Percentiles rank a stretch among this genome's conserved stretches.
Evolutionary conservation across 768 basidiomycete genomes (phyloP).

Genomic region (Baorangia bicolor): DNA sequence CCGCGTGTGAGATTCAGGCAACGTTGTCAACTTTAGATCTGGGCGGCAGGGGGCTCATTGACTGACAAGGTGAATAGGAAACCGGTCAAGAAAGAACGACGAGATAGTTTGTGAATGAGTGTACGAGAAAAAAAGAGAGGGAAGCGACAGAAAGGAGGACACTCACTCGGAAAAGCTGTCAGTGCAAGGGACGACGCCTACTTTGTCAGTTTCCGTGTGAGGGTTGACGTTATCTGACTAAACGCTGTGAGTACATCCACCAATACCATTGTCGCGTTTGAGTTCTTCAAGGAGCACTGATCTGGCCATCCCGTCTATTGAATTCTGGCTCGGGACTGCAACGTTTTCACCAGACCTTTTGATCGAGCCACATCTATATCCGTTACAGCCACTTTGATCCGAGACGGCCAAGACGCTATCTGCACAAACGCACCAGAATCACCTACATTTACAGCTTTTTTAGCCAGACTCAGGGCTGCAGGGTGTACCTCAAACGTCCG

Average conservation of each 20-base stretch:
- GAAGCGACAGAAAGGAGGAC: slow-evolving; percentile 6
- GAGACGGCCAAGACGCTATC: not conserved
- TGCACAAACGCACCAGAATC: not conserved
- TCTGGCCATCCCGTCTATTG: not conserved
- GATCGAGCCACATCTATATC: slow-evolving; percentile 1
- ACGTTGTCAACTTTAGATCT: slow-evolving; percentile 3
- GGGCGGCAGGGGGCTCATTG: slow-evolving; percentile 10
- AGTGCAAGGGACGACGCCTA: slow-evolving; percentile 5
- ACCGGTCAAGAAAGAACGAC: not conserved
- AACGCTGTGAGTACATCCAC: not conserved
- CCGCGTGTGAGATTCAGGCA: slow-evolving; percentile 24
- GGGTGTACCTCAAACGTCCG: not conserved
- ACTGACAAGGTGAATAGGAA: slow-evolving; percentile 5
- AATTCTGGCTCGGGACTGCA: not conserved
- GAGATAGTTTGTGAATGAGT: not conserved
- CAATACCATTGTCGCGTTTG: too few relatives aligned
- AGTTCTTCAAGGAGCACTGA: not conserved
- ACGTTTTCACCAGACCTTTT: not conserved
- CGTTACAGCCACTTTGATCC: slow-evolving; percentile 8
- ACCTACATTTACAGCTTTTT: not conserved
- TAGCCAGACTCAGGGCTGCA: not conserved
- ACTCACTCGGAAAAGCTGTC: slow-evolving; percentile 2
- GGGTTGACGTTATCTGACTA: slow-evolving; percentile 16
- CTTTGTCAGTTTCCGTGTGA: slow-evolving; percentile 2
- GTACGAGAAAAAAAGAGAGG: not conserved